Evolutionary conservation across 2,329 filamentous ascomycete species (phyloP), one percentile per base, ranked within the genome.

Genomic region (Fusarium sarcochroum): DNA sequence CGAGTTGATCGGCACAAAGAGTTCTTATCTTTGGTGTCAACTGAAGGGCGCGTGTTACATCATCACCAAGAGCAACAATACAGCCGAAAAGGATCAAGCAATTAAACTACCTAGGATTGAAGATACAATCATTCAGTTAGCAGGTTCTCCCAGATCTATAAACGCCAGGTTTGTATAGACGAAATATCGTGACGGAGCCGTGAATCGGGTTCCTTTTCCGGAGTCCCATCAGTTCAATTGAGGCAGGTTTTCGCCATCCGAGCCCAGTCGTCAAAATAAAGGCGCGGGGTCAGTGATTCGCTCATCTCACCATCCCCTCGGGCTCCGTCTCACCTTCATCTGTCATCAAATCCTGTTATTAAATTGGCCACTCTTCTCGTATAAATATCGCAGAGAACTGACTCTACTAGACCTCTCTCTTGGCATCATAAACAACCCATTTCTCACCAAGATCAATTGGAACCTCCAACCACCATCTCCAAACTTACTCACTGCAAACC

Each of bases 31-130:
- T 32, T 30, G 18, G 9, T 65, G 65, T 68, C 65, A 69, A 49
- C 1, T 30, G 41, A 68, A 68, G 49, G 65, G 63, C 63, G 63
- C 7, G 13, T 6, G 40, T 45, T 68, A 65, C 25, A 56, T 68
- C 62, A 63, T 51, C 27, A 20, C 14, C n/a, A 20, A 3, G 8
- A 23, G 17, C 35, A 7, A 47, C 18, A 23, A n/a, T 40, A 38
- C 11, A n/a, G 9, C 37, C 17, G 20, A 35, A 17, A n/a, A 44
- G 11, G 23, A 20, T 17, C 14, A n/a, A 23, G 23, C 25, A 6
- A n/a, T 32, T 30, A 30, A 30, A 30, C 27, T 30, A 30, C 27
- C 27, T 30, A 11, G 27, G 10, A 30, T 30, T 10, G 10, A 30
- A 30, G 10, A 30, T 30, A 13, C 27, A 30, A 13, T 30, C 10